These are phyloP conservation scores for Polygonum maritimum DNA, from an alignment of 148 eudicot genomes.

Conservation along the genomic window DNA sequence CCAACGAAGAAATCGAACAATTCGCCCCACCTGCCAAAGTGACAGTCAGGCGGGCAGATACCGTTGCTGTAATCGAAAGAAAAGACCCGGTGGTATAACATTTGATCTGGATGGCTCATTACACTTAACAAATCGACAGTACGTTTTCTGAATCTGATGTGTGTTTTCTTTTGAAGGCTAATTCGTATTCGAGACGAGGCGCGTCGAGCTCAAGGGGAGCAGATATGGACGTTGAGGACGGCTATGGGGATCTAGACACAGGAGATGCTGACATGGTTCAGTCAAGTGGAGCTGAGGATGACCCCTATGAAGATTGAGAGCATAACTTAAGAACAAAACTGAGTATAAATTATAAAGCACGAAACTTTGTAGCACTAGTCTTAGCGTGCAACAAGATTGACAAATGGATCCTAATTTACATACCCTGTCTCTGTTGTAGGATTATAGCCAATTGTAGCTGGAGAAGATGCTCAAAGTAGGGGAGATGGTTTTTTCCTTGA, in stretches of 20 bases:
- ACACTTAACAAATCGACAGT: background rate
- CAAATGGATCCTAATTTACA: background rate
- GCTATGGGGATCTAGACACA: background rate
- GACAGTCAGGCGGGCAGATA: slow-evolving; percentile 55
- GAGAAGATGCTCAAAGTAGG: background rate
- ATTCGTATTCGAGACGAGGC: slow-evolving; percentile 1
- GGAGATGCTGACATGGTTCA: slow-evolving; percentile 8
- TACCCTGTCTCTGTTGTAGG: slow-evolving; percentile 1
- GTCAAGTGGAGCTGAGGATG: slow-evolving; percentile 12
- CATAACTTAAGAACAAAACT: background rate
- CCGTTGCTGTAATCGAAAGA: slow-evolving; percentile 43
- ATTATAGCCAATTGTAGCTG: slow-evolving; percentile 2
- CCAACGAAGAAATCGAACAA: slow-evolving; percentile 68
- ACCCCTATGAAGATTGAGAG: background rate
- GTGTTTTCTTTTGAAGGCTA: background rate
- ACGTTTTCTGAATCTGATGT: background rate
- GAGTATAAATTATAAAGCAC: background rate
- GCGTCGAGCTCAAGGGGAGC: slow-evolving; percentile 11
- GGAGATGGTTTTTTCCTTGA: background rate
- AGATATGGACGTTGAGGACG: slow-evolving; percentile 9
- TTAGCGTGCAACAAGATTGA: background rate
- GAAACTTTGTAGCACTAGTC: background rate
- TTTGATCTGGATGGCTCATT: background rate
- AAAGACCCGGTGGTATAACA: slow-evolving; percentile 43
- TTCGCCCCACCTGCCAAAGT: slow-evolving; percentile 67